Base-by-base conservation (phyloP, 495 filamentous ascomycete species). In the Aspergillus haitiensis region DNA sequence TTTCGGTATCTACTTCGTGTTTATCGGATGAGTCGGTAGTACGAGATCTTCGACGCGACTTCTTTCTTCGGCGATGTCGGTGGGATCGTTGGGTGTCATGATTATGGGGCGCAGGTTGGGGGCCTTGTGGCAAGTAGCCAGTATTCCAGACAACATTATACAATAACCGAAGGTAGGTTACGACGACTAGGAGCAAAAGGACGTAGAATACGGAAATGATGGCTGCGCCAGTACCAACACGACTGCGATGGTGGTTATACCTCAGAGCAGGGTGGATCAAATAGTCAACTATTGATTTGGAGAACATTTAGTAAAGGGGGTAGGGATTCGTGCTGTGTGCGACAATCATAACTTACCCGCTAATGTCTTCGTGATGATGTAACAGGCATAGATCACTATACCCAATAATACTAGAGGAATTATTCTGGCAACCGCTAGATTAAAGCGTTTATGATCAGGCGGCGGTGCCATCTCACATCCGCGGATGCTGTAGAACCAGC, bases 181-280 rank as follows among this genome's bases (percentile, higher is more conserved):
- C 55, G n/a, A 86, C 57, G 67, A 91, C 82, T 35, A 84, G 74
- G 2, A 88, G 59, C 33, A 97, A 75, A 27, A 93, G 80, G 48
- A 88, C 12, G 60, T 86, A 88, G 72, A 90, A 92, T 44, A 92
- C 59, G 13, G 83, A 81, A 49, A 96, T 72, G 56, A 95, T 84
- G 5, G 81, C 83, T 39, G 86, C 83, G 48, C 87, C 90, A 42
- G 83, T 71, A 58, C 83, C 82, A 62, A 70, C 64, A 49, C 81
- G 80, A 54, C 75, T 68, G 31, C 52, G 53, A 52, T n/a, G n/a
- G n/a, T 70, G 70, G 51, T 70, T 36, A 57, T 74, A 72, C 44
- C 80, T 73, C 18, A 78, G 65, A 49, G 72, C 72, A 36, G 80
- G 77, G 53, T 78, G 69, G 58, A 91, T 75, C 46, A 90, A 82